phyloP scores from a whole-genome alignment of 441 rosid genomes.

The Euphorbia schlechtendalii region DNA sequence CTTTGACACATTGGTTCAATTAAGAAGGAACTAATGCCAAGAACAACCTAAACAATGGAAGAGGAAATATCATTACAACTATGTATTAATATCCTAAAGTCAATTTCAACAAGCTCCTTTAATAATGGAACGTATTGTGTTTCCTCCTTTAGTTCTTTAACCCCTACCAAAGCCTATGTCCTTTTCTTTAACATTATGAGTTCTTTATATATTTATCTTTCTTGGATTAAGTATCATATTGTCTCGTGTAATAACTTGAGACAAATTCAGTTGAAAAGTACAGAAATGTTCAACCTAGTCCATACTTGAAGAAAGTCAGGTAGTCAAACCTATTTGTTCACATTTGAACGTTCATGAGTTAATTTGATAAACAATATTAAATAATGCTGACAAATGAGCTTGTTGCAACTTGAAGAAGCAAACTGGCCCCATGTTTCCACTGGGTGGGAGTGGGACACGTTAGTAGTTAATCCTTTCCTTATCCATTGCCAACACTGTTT shows the following conservation, averaged over 20 bases:
- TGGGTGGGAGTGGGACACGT: neutral
- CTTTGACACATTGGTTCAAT: slow-evolving; percentile 84
- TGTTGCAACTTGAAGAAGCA: too few species aligned
- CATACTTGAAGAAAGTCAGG: neutral
- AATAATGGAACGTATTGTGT: neutral
- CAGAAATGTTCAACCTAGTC: neutral
- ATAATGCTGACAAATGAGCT: too few species aligned
- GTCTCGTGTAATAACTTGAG: neutral
- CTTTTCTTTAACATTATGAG: neutral
- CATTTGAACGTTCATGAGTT: neutral
- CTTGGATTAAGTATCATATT: neutral
- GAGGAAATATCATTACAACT: slow-evolving; percentile 5
- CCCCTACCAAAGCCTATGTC: neutral
- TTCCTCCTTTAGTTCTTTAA: too few species aligned
- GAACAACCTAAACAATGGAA: slow-evolving; percentile 59
- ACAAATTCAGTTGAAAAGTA: neutral
- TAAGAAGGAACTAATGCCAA: slow-evolving; percentile 82
- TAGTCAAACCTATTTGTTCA: neutral
- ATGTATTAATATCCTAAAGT: neutral
- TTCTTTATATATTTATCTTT: neutral
- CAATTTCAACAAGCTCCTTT: slow-evolving; percentile 7
- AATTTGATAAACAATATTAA: neutral
- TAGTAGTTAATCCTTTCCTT: neutral
- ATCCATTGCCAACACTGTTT: neutral
- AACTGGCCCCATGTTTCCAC: neutral